phyloP scores from a whole-genome alignment of 768 basidiomycete genomes.

The Rhodotorula kratochvilovae region DNA sequence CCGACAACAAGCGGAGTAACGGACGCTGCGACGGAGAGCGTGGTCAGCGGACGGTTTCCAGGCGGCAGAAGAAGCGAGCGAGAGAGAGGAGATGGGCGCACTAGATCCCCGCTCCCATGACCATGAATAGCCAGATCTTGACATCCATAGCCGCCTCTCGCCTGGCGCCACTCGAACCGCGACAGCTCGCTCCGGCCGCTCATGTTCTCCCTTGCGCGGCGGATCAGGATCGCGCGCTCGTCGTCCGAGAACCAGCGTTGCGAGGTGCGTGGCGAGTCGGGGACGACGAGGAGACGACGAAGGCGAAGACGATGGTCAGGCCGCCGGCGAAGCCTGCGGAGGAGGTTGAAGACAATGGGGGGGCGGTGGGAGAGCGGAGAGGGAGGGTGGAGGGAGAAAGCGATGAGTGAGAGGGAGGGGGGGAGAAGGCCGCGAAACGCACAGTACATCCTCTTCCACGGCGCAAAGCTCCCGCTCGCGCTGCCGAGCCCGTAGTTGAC shows the following conservation, averaged over 20 bases:
- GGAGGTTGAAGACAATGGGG: too few species aligned
- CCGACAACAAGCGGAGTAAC: neutral
- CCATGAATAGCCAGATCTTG: slow-evolving; percentile 47
- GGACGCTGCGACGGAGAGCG: too few species aligned
- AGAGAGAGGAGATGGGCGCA: neutral
- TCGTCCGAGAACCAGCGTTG: slow-evolving; percentile 44
- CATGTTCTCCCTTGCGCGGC: slow-evolving; percentile 41
- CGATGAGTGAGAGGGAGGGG: rapidly evolving
- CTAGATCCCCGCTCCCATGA: slow-evolving; percentile 44
- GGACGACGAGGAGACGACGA: slow-evolving; percentile 46
- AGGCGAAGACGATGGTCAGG: slow-evolving; percentile 46
- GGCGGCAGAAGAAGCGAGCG: too few species aligned
- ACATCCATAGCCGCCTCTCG: slow-evolving; percentile 46
- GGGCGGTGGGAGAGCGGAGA: slow-evolving; percentile 37
- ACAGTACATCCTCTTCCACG: slow-evolving; percentile 44
- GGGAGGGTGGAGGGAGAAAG: too few species aligned
- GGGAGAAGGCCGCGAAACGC: too few species aligned
- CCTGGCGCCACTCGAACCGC: slow-evolving; percentile 43
- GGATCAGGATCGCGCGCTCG: slow-evolving; percentile 43
- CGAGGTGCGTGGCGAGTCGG: slow-evolving; percentile 44
- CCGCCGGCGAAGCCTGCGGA: slow-evolving; percentile 42
- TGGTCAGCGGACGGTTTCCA: too few species aligned
- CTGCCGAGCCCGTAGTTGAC: slow-evolving; percentile 49
- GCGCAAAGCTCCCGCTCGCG: slow-evolving; percentile 33
- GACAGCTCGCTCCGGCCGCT: slow-evolving; percentile 10